These are phyloP conservation scores for Marasmius fiardii DNA, from an alignment of 1,284 basidiomycete species.

Conservation along the genomic window DNA sequence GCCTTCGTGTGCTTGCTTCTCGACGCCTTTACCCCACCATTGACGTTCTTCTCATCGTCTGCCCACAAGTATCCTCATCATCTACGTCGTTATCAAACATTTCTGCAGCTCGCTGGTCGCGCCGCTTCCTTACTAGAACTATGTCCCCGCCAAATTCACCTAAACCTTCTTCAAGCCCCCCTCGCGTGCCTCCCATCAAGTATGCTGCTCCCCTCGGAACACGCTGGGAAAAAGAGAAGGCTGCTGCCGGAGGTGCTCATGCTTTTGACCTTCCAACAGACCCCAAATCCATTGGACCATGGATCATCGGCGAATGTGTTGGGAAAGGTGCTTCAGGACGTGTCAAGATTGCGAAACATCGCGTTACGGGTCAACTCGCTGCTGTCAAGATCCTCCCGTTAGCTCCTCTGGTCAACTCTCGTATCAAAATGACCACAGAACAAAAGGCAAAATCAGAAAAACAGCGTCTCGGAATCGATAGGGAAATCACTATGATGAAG, in stretches of 20 bases:
- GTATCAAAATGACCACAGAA: constrained; percentile 64
- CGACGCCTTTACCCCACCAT: too few relatives aligned
- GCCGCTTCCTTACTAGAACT: constrained; percentile 18
- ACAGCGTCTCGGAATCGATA: constrained; percentile 88
- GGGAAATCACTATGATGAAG: constrained; percentile 99
- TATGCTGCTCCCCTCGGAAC: constrained; percentile 69
- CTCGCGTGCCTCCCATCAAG: constrained; percentile 63
- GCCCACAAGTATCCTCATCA: too few relatives aligned
- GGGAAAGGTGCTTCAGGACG: constrained; percentile 95
- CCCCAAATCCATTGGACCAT: constrained; percentile 72
- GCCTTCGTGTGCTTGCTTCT: too few relatives aligned
- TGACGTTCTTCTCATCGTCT: not conserved
- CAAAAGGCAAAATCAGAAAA: constrained; percentile 82
- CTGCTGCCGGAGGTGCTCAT: constrained; percentile 57
- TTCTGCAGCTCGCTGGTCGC: not conserved
- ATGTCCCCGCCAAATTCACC: constrained; percentile 31
- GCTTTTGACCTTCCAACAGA: constrained; percentile 75
- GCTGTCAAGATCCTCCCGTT: constrained; percentile 98
- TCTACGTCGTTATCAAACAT: too few relatives aligned
- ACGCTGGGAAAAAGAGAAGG: constrained; percentile 82
- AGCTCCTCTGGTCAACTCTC: constrained; percentile 76
- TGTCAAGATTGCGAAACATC: constrained; percentile 93
- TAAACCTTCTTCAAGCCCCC: constrained; percentile 46
- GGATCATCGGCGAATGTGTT: constrained; percentile 91
- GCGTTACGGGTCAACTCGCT: constrained; percentile 86